A percentile compares a stretch with the other conserved stretches of the same genome.
Evolutionary conservation across 805 yeast species (phyloP).

Genomic region (Yamadazyma sp.): DNA sequence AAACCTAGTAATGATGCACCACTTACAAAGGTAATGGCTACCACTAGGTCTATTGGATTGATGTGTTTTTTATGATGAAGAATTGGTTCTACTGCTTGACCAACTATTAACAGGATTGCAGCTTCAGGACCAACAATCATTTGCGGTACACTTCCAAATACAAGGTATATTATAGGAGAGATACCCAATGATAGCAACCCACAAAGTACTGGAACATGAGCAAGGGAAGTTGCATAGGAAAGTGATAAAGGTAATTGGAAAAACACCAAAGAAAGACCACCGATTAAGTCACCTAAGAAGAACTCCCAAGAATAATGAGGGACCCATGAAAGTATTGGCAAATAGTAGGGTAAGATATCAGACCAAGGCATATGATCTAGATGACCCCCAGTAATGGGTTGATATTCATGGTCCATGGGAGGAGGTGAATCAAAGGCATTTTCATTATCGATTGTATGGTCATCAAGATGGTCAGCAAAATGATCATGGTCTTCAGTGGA

Average conservation of each 20-base stretch:
- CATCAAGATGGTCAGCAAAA: neutral
- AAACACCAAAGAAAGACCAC: constrained; percentile 85
- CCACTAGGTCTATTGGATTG: constrained; percentile 53
- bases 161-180: constrained; percentile 37
- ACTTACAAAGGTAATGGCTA: constrained; percentile 67
- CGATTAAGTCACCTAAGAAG: constrained; percentile 63
- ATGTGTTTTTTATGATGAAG: constrained; percentile 32
- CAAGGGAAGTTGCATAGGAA: constrained; percentile 40
- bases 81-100: constrained; percentile 44
- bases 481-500: neutral
- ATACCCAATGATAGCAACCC: constrained; percentile 39
- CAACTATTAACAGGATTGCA: constrained; percentile 44
- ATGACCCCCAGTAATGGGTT: constrained; percentile 19
- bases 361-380: constrained; percentile 24
- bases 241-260: constrained; percentile 84
- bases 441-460: neutral
- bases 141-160: constrained; percentile 45
- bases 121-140: constrained; percentile 48
- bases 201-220: constrained; percentile 40
- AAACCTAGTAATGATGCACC: constrained; percentile 71
- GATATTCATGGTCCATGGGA: constrained; percentile 13
- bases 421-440: neutral
- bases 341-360: constrained; percentile 52
- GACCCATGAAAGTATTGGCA: constrained; percentile 71
- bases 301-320: constrained; percentile 41